Evolutionary conservation across 108 stramenopile species (phyloP), one percentile per base, ranked within the genome.

Genomic region (Pseudonitzschia multiseries): DNA sequence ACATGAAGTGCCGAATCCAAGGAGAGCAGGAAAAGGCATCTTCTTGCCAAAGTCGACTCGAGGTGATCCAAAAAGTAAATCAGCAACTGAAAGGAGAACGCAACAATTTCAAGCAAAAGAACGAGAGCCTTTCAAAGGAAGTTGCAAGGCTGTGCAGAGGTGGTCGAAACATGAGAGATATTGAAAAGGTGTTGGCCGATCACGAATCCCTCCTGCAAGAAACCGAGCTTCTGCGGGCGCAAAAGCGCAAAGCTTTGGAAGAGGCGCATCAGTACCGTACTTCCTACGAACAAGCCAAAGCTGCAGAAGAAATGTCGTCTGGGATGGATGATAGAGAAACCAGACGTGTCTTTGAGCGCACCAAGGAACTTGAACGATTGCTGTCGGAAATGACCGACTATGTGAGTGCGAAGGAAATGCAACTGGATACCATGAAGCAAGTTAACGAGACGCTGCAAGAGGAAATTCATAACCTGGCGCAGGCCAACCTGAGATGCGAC

Each of bases 391-490:
- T 91, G 74, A 90, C 89, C 10, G 89, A 92, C 48, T 89, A 90
- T 75, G 78, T 91, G 4, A 69, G 80, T 53, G 93, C 93, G 29
- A 89, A 94, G 73, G 86, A 90, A 44, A 86, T 87, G 88, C 93
- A 94, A 68, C 70, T 94, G 32, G 81, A 83, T 52, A 92, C 93
- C 18, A 71, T 94, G 78, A 89, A 82, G 67, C 79, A 84, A 65
- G 85, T 94, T 18, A 94, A 92, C 70, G 78, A 83, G 46, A 86
- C 88, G 2, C 72, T 92, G 8, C 66, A 79, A 40, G 62, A 76
- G 65, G 89, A 93, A 57, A 73, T 86, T 42, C 76, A 76, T 29
- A 42, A 57, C 20, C 66, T 85, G 36, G 79, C 85, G 5, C 41
- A 83, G 57, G 73, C 76, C 52, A 82, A 69, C 29, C 69, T 86